Evolutionary conservation across 345 rosid genomes (phyloP), one percentile per base, ranked within the genome.

Genomic region (Salix dunnii): DNA sequence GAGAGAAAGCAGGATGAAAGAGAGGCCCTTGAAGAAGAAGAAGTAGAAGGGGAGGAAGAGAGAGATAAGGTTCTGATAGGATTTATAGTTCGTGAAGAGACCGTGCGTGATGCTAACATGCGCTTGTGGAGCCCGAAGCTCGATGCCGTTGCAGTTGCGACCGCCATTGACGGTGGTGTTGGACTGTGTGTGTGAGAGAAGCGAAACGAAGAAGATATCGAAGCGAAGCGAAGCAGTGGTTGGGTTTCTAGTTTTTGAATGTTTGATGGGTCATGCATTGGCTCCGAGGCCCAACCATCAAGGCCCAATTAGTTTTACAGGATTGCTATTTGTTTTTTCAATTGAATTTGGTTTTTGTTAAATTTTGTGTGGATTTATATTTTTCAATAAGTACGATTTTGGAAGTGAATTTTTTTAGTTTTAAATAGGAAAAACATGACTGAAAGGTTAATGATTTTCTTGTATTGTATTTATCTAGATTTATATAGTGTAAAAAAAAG

Each of bases 1-100:
- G 92, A 86, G 61, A 86, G 71, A 75, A 82, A 83, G 61, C 77
- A 82, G 75, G 90, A 79, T 21, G 89, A 84, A 58, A 90, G 90
- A 68, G 91, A 89, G 70, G 86, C 86, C 73, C 78, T 74, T 63
- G 77, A 58, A 14, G 88, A 43, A 43, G 87, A 79, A 28, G 88
- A 68, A 7, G 86, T 71, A 86, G 46, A 80, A n/a, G 88, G 69
- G 1, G 87, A 74, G 1, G 76, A 71, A 73, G 51, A 77, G 35
- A 71, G 31, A 25, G 66, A 58, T 53, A 72, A 60, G 43, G 78
- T 78, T 58, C 78, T 71, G 77, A 71, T 83, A 58, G 61, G 73
- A 79, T 68, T 85, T 63, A 74, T 16, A 25, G 67, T 74, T 25
- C 82, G 83, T 28, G 82, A 63, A n/a, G 86, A 78, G 38, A 80